Evolutionary conservation across 2,329 filamentous ascomycete genomes (phyloP).

Genomic region (Botrytis squamosa): DNA sequence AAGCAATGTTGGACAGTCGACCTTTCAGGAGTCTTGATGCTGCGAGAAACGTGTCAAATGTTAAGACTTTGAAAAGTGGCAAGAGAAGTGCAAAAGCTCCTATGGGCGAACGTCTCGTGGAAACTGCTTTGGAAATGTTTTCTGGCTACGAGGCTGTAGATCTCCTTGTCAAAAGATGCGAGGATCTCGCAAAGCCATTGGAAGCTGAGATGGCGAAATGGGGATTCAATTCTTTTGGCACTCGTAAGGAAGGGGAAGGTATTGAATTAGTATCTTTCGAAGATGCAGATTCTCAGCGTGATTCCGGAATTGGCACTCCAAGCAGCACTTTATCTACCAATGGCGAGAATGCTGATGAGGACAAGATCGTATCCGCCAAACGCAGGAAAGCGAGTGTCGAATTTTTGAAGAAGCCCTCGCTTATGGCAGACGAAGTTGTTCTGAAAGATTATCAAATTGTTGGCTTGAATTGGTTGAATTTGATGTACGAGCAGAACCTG

Average conservation of each 20-base stretch:
- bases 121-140: constrained; percentile 70
- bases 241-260: constrained; percentile 53
- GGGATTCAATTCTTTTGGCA: constrained; percentile 65
- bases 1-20: constrained; percentile 67
- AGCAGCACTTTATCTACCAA: constrained; percentile 41
- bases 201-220: constrained; percentile 63
- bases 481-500: constrained; percentile 75
- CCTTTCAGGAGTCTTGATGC: constrained; percentile 69
- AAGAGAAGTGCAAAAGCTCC: constrained; percentile 49
- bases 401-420: constrained; percentile 58
- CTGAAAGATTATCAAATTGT: constrained; percentile 95
- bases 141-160: constrained; percentile 81
- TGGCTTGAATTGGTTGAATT: constrained; percentile 88
- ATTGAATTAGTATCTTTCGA: constrained; percentile 54
- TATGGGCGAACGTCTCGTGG: constrained; percentile 65
- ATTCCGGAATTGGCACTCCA: constrained; percentile 68
- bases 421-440: constrained; percentile 72
- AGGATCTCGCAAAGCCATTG: constrained; percentile 67
- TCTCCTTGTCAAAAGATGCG: constrained; percentile 73
- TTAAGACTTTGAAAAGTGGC: constrained; percentile 47
- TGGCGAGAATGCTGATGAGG: constrained; percentile 46
- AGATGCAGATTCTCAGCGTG: constrained; percentile 46
- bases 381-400: constrained; percentile 31
- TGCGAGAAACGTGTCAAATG: constrained; percentile 62
- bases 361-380: constrained; percentile 38